phyloP scores from a whole-genome alignment of 2,329 filamentous ascomycete species.

The Xylaria sp. region DNA sequence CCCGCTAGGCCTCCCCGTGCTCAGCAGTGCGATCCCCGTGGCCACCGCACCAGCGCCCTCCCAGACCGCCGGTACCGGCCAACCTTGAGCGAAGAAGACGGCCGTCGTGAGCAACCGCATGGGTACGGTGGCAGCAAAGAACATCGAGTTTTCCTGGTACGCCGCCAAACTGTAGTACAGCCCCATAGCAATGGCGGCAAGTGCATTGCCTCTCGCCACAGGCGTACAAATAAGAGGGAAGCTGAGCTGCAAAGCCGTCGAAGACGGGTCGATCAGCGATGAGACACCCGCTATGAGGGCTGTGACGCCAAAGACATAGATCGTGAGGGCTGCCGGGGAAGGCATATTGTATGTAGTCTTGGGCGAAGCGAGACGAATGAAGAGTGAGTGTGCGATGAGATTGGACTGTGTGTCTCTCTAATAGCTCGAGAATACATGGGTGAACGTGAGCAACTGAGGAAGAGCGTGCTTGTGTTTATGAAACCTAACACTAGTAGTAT shows the following conservation, averaged over 20 bases:
- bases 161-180: constrained; percentile 50
- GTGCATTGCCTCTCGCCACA: constrained; percentile 38
- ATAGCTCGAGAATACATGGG: no score
- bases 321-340: constrained; percentile 37
- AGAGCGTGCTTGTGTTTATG: no score
- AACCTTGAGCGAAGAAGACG: constrained; percentile 48
- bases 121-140: constrained; percentile 49
- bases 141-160: constrained; percentile 49
- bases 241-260: constrained; percentile 29
- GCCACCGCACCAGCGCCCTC: constrained; percentile 46
- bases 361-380: background rate
- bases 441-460: no score
- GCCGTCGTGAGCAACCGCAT: constrained; percentile 48
- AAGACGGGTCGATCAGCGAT: constrained; percentile 34
- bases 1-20: background rate
- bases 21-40: constrained; percentile 35
- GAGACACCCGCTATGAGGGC: constrained; percentile 40
- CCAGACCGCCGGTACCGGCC: constrained; percentile 46
- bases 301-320: constrained; percentile 44
- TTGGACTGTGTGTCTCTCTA: no score
- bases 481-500: no score
- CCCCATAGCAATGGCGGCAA: constrained; percentile 50
- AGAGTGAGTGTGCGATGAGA: background rate
- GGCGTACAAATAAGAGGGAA: constrained; percentile 36
- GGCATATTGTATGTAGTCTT: constrained; percentile 10